Percentiles rank a stretch among this genome's conserved stretches.
These are phyloP conservation scores for Diaporthe australafricana DNA, from an alignment of 2,329 filamentous ascomycete species.

Conservation along the genomic window DNA sequence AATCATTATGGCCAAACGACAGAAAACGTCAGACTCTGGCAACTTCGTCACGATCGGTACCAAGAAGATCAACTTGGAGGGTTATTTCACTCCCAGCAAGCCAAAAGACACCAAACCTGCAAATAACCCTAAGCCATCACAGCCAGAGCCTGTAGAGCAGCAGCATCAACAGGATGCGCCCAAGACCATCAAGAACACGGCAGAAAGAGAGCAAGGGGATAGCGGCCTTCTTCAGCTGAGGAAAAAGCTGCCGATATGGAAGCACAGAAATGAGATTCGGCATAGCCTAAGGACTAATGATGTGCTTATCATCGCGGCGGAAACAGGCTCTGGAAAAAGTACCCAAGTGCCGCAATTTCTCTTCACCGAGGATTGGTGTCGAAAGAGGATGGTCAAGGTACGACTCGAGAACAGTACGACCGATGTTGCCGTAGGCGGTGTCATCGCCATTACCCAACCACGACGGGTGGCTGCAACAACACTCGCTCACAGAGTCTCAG, in stretches of 20 bases:
- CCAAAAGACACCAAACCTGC: slow-evolving; percentile 36
- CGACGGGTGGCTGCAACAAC: slow-evolving; percentile 94
- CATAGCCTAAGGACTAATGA: slow-evolving; percentile 73
- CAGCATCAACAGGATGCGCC: neutral
- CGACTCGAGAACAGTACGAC: slow-evolving; percentile 44
- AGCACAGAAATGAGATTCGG: slow-evolving; percentile 77
- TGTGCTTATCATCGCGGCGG: slow-evolving; percentile 87
- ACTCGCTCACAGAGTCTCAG: slow-evolving; percentile 86
- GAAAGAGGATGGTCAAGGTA: slow-evolving; percentile 65
- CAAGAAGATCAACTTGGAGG: slow-evolving; percentile 61
- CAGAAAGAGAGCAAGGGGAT: slow-evolving; percentile 44
- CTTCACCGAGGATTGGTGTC: slow-evolving; percentile 82
- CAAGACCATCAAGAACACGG: slow-evolving; percentile 15
- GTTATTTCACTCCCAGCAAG: slow-evolving; percentile 57
- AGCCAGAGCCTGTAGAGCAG: neutral
- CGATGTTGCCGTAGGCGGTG: slow-evolving; percentile 73
- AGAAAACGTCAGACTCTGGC: slow-evolving; percentile 48
- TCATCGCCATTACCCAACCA: slow-evolving; percentile 94
- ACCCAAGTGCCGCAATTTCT: slow-evolving; percentile 96
- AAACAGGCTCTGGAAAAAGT: slow-evolving; percentile 96
- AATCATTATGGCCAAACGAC: slow-evolving; percentile 38
- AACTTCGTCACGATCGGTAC: slow-evolving; percentile 59
- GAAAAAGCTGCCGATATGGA: slow-evolving; percentile 83
- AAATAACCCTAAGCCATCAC: neutral
- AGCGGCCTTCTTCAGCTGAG: slow-evolving; percentile 55